Percentiles rank a stretch among this genome's conserved stretches.
phyloP scores from a whole-genome alignment of 1,284 basidiomycete genomes.

The Afroboletus lepidellus region DNA sequence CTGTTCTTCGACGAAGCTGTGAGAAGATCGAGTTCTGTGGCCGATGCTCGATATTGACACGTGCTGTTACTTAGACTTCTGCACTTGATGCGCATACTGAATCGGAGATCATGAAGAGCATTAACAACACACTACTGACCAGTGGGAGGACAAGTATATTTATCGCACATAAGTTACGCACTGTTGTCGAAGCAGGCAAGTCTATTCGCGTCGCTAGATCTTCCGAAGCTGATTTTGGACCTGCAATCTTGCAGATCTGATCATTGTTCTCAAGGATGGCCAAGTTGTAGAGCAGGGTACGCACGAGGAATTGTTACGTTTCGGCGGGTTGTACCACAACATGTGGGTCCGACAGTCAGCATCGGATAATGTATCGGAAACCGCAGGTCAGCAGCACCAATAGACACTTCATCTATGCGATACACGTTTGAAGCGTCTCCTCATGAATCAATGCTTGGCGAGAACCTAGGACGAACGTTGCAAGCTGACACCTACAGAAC shows the following conservation, averaged over 20 bases:
- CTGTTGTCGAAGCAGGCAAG: slow-evolving; percentile 84
- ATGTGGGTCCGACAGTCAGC: slow-evolving; percentile 86
- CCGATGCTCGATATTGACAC: slow-evolving; percentile 2
- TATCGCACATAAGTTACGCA: slow-evolving; percentile 89
- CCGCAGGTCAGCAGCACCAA: slow-evolving; percentile 2
- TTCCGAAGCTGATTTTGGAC: slow-evolving; percentile 1
- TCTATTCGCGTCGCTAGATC: slow-evolving; percentile 13
- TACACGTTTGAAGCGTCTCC: neutral
- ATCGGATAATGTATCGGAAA: slow-evolving; percentile 25
- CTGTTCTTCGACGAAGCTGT: slow-evolving; percentile 98
- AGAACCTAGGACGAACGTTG: neutral
- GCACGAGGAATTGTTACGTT: slow-evolving; percentile 77
- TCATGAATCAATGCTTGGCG: neutral
- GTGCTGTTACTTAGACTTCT: slow-evolving; percentile 64
- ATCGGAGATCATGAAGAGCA: slow-evolving; percentile 92
- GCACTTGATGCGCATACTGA: slow-evolving; percentile 95
- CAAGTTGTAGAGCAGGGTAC: slow-evolving; percentile 89
- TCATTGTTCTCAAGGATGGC: slow-evolving; percentile 88
- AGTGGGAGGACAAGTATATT: slow-evolving; percentile 90
- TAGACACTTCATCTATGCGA: neutral
- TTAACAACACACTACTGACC: slow-evolving; percentile 77
- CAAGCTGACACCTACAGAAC: neutral
- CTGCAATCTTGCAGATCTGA: slow-evolving; percentile 57
- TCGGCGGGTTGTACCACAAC: slow-evolving; percentile 73
- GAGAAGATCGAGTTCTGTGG: slow-evolving; percentile 33